Conservation (phyloP, 192 early-diverging fungal species). For the Linnemannia elongata region DNA sequence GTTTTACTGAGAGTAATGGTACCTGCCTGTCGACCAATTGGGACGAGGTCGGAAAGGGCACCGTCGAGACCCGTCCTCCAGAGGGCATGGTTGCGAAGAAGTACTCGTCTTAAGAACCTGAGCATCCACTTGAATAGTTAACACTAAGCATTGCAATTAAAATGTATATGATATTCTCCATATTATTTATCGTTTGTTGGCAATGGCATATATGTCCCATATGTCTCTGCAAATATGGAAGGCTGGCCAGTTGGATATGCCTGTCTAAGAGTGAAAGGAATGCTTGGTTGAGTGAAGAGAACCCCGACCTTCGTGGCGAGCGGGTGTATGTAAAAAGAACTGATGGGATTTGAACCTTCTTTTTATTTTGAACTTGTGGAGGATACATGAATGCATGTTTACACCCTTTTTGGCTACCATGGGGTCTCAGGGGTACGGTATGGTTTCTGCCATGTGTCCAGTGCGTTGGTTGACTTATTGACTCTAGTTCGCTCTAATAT, state of each 20-base stretch:
- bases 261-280: not conserved
- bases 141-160: no score
- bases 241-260: no score
- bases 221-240: no score
- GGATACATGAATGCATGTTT: not conserved
- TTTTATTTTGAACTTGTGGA: not conserved
- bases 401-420: not conserved
- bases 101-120: constrained; percentile 27
- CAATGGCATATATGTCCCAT: no score
- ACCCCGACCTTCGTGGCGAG: not conserved
- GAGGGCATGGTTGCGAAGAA: constrained; percentile 93
- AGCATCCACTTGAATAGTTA: not conserved
- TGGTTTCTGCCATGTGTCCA: not conserved
- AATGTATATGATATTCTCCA: no score
- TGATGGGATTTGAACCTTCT: not conserved
- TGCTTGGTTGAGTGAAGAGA: not conserved
- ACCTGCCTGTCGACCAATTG: constrained; percentile 97
- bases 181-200: no score
- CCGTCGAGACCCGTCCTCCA: constrained; percentile 91
- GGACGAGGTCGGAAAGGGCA: constrained; percentile 87
- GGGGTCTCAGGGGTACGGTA: not conserved
- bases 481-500: not conserved
- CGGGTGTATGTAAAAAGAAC: not conserved
- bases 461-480: not conserved
- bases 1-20: constrained; percentile 95